Evolutionary conservation across 768 basidiomycete species (phyloP).

Genomic region (Podaxis rugospora): DNA sequence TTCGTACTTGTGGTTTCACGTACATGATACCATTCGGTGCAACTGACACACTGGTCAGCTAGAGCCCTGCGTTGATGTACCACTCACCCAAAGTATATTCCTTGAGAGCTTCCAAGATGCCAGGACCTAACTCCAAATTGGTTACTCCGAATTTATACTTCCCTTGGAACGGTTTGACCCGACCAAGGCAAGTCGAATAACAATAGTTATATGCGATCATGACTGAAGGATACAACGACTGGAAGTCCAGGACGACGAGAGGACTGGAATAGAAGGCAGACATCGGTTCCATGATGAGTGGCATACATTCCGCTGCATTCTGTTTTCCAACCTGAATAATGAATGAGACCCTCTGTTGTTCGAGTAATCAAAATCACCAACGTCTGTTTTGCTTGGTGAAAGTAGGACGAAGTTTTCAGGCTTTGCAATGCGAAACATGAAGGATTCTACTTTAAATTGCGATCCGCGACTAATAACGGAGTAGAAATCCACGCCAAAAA

Average conservation of each 20-base stretch:
- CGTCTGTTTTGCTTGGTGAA: constrained; percentile 86
- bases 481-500: constrained; percentile 96
- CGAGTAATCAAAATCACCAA: constrained; percentile 22
- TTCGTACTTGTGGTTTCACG: constrained; percentile 79
- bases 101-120: constrained; percentile 62
- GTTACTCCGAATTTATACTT: constrained; percentile 84
- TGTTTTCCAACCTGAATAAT: constrained; percentile 80
- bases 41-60: constrained; percentile 41
- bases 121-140: constrained; percentile 63
- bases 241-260: constrained; percentile 91
- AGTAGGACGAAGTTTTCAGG: constrained; percentile 89
- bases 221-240: constrained; percentile 92
- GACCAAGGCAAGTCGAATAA: constrained; percentile 94
- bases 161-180: constrained; percentile 82
- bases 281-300: constrained; percentile 90
- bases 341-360: neutral
- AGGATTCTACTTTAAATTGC: constrained; percentile 98
- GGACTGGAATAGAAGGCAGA: constrained; percentile 94
- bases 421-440: constrained; percentile 96
- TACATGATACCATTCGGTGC: constrained; percentile 96
- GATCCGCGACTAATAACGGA: constrained; percentile 94
- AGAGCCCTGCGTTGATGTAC: neutral
- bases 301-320: constrained; percentile 95
- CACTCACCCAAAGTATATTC: constrained; percentile 72
- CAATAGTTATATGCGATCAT: constrained; percentile 99